Conservation (phyloP, 2,329 filamentous ascomycete genomes). For the Pseudocercospora fuligena region DNA sequence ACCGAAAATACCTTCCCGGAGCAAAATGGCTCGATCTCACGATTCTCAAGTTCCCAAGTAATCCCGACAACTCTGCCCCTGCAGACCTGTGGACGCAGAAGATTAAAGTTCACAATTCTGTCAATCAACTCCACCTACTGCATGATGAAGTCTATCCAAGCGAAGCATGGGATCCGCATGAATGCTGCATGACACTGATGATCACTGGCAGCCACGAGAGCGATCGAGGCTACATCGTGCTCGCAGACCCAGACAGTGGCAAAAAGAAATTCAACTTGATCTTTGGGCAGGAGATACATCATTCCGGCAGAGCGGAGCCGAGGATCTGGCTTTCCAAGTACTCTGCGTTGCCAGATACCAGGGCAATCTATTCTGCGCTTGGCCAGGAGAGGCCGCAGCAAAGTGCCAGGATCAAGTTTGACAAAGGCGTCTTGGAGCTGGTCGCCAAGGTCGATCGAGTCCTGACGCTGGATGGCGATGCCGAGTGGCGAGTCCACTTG, state of each 20-base stretch:
- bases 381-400: constrained; percentile 4
- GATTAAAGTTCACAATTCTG: constrained; percentile 24
- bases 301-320: constrained; percentile 23
- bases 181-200: constrained; percentile 20
- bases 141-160: constrained; percentile 17
- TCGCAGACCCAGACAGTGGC: constrained; percentile 25
- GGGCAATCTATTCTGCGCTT: constrained; percentile 9
- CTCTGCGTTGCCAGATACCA: constrained; percentile 3
- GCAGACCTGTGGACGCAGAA: constrained; percentile 28
- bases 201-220: constrained; percentile 26
- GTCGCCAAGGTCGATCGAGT: constrained; percentile 21
- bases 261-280: constrained; percentile 24
- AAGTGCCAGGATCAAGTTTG: constrained; percentile 24
- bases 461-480: constrained; percentile 15
- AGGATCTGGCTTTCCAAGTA: constrained; percentile 23
- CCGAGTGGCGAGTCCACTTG: constrained; percentile 26
- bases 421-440: constrained; percentile 24
- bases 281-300: constrained; percentile 22
- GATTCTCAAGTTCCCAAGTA: constrained; percentile 24
- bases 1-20: constrained; percentile 18
- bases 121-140: constrained; percentile 17
- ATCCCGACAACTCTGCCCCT: constrained; percentile 16
- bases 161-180: constrained; percentile 21
- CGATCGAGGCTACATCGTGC: constrained; percentile 27
- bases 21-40: constrained; percentile 27